These are phyloP conservation scores for Yamadazyma spencermartinsiae DNA, from an alignment of 1,139 yeast genomes.

Conservation along the genomic window DNA sequence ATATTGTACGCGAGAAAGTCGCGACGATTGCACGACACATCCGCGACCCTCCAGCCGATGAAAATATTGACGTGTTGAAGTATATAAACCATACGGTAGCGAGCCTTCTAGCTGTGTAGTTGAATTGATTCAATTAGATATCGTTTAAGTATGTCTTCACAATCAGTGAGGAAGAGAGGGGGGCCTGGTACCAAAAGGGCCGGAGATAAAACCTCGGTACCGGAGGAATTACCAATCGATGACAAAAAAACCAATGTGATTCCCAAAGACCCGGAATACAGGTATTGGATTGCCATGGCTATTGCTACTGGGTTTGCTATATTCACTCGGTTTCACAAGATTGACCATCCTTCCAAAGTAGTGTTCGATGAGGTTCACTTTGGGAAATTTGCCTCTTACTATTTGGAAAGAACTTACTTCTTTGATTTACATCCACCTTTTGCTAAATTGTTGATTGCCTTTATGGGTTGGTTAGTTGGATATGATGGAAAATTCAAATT, in stretches of 20 bases:
- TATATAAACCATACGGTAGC: neutral
- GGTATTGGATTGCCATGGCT: conserved; percentile 44
- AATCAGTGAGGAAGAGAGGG: conserved; percentile 29
- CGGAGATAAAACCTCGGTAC: conserved; percentile 2
- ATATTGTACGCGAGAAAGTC: too few relatives aligned
- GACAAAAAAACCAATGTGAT: conserved; percentile 3
- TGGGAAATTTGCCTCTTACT: conserved; percentile 92
- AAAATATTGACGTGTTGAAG: neutral
- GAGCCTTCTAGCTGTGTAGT: neutral
- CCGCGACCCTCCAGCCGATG: too few relatives aligned
- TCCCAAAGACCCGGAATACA: conserved; percentile 27
- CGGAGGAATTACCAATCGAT: conserved; percentile 5
- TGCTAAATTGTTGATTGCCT: conserved; percentile 89
- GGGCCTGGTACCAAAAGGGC: conserved; percentile 14
- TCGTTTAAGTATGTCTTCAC: conserved; percentile 31
- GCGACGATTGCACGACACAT: too few relatives aligned
- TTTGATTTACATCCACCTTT: conserved; percentile 98
- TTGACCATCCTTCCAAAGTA: conserved; percentile 78
- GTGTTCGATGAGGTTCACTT: conserved; percentile 98
- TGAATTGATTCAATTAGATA: neutral
- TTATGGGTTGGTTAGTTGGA: conserved; percentile 85
- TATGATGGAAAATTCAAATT: conserved; percentile 90
- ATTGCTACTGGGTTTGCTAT: conserved; percentile 67
- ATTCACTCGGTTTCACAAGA: conserved; percentile 65
- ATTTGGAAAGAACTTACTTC: conserved; percentile 78